Conservation (phyloP, 805 yeast species). For the Schwanniomyces sp. region DNA sequence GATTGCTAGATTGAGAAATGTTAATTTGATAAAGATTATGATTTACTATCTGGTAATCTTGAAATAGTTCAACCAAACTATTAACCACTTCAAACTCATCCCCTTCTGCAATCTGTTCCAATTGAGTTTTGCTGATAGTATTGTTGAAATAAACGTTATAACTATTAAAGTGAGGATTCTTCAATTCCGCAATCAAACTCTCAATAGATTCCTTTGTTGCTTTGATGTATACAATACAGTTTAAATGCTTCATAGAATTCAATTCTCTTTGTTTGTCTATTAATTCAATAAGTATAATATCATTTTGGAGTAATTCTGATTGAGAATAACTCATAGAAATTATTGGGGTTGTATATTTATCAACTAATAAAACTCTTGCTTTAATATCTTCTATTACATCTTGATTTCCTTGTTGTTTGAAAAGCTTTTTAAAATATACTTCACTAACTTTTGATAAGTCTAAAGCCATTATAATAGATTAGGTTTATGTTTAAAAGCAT, state of each 20-base stretch:
- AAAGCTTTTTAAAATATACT: constrained; percentile 30
- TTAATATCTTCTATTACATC: constrained; percentile 23
- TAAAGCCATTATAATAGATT: constrained; percentile 19
- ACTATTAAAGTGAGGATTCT: constrained; percentile 73
- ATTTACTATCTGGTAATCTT: constrained; percentile 77
- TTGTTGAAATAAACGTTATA: constrained; percentile 82
- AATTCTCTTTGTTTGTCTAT: constrained; percentile 59
- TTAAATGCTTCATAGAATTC: constrained; percentile 63
- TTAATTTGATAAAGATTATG: constrained; percentile 53
- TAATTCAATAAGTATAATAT: constrained; percentile 77
- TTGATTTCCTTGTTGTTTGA: constrained; percentile 15
- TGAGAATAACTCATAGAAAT: constrained; percentile 91
- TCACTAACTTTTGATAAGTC: constrained; percentile 26
- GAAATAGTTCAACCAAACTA: constrained; percentile 79
- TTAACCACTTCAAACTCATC: constrained; percentile 83
- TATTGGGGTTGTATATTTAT: constrained; percentile 74
- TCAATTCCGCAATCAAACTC: constrained; percentile 62
- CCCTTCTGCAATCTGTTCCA: constrained; percentile 86
- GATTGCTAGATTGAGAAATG: constrained; percentile 11
- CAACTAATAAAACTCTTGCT: constrained; percentile 77
- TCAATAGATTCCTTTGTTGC: constrained; percentile 69
- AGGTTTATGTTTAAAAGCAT: neutral
- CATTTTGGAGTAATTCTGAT: constrained; percentile 75
- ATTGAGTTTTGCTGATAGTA: constrained; percentile 66
- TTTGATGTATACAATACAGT: constrained; percentile 75